Conservation (phyloP, 2,329 filamentous ascomycete genomes). For the Ambrosiella xylebori region DNA sequence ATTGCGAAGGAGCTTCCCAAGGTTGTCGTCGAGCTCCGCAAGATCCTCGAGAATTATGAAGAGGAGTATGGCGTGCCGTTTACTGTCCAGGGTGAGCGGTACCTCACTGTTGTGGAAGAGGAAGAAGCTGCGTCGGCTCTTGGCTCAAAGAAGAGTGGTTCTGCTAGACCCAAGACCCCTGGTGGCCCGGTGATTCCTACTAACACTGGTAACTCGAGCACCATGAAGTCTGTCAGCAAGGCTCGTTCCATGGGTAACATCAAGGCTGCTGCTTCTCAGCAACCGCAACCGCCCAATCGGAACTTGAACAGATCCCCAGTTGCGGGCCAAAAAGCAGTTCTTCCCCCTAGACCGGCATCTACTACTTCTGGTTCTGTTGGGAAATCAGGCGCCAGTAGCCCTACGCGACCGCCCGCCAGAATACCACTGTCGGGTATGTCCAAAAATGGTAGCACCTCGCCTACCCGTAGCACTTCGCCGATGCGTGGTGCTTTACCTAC, state of each 20-base stretch:
- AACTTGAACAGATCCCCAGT: constrained; percentile 39
- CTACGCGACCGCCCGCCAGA: constrained; percentile 52
- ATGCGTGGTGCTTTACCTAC: background rate
- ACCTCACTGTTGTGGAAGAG: constrained; percentile 66
- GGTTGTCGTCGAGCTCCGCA: constrained; percentile 67
- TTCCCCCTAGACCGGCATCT: constrained; percentile 18
- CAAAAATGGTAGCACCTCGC: constrained; percentile 59
- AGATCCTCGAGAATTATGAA: constrained; percentile 72
- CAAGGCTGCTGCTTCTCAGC: constrained; percentile 4
- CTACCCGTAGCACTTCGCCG: constrained; percentile 41
- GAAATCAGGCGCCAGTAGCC: constrained; percentile 26
- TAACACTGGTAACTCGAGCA: constrained; percentile 33
- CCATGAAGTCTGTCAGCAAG: constrained; percentile 20
- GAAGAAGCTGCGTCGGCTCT: constrained; percentile 25
- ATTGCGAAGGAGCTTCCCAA: constrained; percentile 94
- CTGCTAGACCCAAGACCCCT: constrained; percentile 25
- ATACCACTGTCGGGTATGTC: constrained; percentile 50
- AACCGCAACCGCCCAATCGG: constrained; percentile 20
- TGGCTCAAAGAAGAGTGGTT: constrained; percentile 26
- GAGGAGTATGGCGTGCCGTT: constrained; percentile 89
- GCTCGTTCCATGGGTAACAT: constrained; percentile 15
- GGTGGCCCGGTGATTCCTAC: constrained; percentile 52
- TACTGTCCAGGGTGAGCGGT: constrained; percentile 79
- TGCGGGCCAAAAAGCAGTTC: constrained; percentile 17
- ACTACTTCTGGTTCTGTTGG: constrained; percentile 7